These are phyloP conservation scores for Leishmania turanica DNA, from an alignment of 208 protist genomes.

Conservation along the genomic window DNA sequence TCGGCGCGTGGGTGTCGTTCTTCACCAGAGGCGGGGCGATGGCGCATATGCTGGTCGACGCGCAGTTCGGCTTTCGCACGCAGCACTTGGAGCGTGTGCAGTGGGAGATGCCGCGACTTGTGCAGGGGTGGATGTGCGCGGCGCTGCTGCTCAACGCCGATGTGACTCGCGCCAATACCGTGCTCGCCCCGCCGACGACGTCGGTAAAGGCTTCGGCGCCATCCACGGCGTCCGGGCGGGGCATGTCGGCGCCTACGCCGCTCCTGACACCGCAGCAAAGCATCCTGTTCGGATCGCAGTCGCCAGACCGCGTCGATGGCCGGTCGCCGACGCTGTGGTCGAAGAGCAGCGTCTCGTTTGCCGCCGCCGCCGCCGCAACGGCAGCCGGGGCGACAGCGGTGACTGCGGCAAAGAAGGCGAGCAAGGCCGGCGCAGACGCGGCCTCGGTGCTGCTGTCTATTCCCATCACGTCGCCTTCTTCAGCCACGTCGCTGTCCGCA, in stretches of 20 bases:
- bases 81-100: constrained; percentile 74
- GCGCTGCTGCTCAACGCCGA: constrained; percentile 50
- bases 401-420: not conserved
- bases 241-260: constrained; percentile 4
- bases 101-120: constrained; percentile 47
- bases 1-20: constrained; percentile 73
- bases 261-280: constrained; percentile 22
- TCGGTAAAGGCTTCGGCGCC: constrained; percentile 8
- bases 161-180: constrained; percentile 29
- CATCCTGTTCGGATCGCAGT: constrained; percentile 19
- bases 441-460: constrained; percentile 27
- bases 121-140: constrained; percentile 76
- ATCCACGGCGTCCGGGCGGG: not conserved
- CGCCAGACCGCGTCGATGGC: constrained; percentile 11
- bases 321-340: constrained; percentile 3
- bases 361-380: constrained; percentile 12
- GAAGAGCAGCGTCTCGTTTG: constrained; percentile 22
- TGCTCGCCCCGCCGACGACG: constrained; percentile 26
- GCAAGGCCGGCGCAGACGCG: not conserved
- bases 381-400: constrained; percentile 2
- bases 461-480: constrained; percentile 14
- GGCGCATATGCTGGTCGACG: constrained; percentile 49
- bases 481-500: constrained; percentile 1
- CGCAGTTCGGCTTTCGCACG: constrained; percentile 54
- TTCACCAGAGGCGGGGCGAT: constrained; percentile 64